Conservation (phyloP, 208 protist genomes). For the Porcisia deanei region DNA sequence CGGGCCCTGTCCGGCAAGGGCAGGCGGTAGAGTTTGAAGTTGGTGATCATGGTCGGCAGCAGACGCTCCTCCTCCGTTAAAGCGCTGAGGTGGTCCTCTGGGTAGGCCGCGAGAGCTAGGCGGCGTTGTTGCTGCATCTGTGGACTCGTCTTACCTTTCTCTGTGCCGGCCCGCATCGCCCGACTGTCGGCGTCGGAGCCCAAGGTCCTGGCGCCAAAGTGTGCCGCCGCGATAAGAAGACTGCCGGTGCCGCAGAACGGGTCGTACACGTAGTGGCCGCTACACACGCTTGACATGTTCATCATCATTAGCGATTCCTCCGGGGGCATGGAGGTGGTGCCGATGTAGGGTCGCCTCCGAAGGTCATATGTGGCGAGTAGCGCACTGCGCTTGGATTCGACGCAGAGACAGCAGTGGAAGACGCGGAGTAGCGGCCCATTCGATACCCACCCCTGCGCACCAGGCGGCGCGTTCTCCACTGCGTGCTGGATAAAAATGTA, state of each 20-base stretch:
- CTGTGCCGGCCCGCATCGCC: conserved; percentile 74
- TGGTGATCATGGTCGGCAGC: conserved; percentile 67
- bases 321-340: conserved; percentile 96
- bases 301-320: conserved; percentile 93
- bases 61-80: conserved; percentile 47
- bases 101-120: conserved; percentile 47
- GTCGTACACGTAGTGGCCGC: conserved; percentile 79
- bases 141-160: conserved; percentile 46
- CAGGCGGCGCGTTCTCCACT: conserved; percentile 40
- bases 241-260: conserved; percentile 94
- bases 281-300: conserved; percentile 79
- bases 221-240: conserved; percentile 82
- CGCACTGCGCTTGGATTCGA: conserved; percentile 37
- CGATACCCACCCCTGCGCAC: conserved; percentile 31
- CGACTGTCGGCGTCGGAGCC: conserved; percentile 92
- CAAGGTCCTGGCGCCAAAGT: conserved; percentile 86
- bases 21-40: conserved; percentile 90
- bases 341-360: conserved; percentile 90
- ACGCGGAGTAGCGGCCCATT: conserved; percentile 51
- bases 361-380: conserved; percentile 83
- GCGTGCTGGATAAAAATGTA: conserved; percentile 66
- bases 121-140: conserved; percentile 76
- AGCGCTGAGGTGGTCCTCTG: conserved; percentile 23
- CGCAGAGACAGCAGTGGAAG: conserved; percentile 43
- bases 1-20: conserved; percentile 68